Conservation (phyloP, 2,329 filamentous ascomycete genomes). For the Exophiala sp. region DNA sequence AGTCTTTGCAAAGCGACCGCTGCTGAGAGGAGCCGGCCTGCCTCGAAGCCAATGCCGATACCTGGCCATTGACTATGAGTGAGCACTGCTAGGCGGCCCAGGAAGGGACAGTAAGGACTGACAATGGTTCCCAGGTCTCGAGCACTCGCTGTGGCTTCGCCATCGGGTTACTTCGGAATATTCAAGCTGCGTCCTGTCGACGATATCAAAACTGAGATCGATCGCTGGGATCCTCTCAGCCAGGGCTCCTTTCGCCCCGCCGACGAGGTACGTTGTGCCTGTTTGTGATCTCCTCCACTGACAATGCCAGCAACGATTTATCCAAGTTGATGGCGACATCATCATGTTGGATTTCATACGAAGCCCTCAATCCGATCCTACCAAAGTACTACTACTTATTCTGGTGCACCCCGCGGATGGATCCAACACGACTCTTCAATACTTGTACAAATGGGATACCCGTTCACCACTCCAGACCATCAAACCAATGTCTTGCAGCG, state of each 20-base stretch:
- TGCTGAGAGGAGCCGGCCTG: constrained; percentile 52
- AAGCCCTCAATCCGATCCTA: constrained; percentile 59
- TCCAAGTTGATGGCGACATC: constrained; percentile 63
- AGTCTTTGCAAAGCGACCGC: constrained; percentile 52
- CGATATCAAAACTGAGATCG: constrained; percentile 43
- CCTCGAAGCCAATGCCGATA: constrained; percentile 55
- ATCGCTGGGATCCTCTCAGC: constrained; percentile 28
- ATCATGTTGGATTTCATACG: constrained; percentile 82
- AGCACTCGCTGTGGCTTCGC: constrained; percentile 61
- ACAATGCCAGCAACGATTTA: constrained; percentile 41
- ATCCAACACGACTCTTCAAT: constrained; percentile 38
- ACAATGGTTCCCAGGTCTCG: constrained; percentile 40
- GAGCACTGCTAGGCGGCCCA: constrained; percentile 32
- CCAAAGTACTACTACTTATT: constrained; percentile 71
- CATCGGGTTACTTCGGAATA: constrained; percentile 64
- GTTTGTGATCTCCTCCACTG: constrained; percentile 6
- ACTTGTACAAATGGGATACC: constrained; percentile 52
- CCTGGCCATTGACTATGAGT: constrained; percentile 73
- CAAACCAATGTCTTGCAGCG: constrained; percentile 27
- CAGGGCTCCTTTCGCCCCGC: constrained; percentile 51
- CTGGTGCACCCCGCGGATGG: constrained; percentile 44
- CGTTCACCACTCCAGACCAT: constrained; percentile 22
- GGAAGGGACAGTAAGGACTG: constrained; percentile 7
- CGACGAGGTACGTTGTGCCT: constrained; percentile 42
- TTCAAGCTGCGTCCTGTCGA: constrained; percentile 60